Base-by-base conservation (phyloP, 192 early-diverging fungal genomes). In the Funneliformis mosseae region DNA sequence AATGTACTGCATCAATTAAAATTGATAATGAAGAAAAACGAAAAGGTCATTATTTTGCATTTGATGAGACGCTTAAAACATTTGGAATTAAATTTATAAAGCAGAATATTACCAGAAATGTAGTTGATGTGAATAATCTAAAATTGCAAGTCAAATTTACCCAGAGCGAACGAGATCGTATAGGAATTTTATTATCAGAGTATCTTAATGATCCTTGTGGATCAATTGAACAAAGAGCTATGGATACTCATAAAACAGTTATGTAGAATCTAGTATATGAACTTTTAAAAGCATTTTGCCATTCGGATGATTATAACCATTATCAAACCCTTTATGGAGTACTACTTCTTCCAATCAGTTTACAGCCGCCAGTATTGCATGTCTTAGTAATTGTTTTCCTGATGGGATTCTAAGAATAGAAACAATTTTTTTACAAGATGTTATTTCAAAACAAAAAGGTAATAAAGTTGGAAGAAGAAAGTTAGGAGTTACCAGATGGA, bases 381-480 rank as follows among this genome's bases (percentile, higher is more conserved):
- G 8, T 8, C 10, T 59, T 0, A 12, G 21, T 59, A 59, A 59
- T 59, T 59, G 9, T 9, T 8, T 59, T 59, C 9, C 55, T 59
- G 55, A 8, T 59, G 0, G 9, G 10, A 3, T 59, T 10, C 10
- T 59, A 59, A 59, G 55, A 59, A 59, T 59, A 59, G 8, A 59
- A 59, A 10, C 12, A 18, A 59, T 59, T 18, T 59, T 63, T 10
- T 10, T 63, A 63, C n/a, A 63, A 5, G n/a, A 63, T 27, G n/a
- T 63, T 27, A 63, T 63, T 63, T 63, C 62, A 63, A 6, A 27
- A 7, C 62, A 63, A 63, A 63, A 63, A 27, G 27, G 62, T 63
- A 63, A 63, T 63, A 63, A 63, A 63, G 62, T 63, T 63, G 21
- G 4, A 63, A 63, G n/a, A 27, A 63, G 7, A 63, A 63, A 23